Conservation (phyloP, 371 early-diverging fungal species). For the Rhizomucor miehei region DNA sequence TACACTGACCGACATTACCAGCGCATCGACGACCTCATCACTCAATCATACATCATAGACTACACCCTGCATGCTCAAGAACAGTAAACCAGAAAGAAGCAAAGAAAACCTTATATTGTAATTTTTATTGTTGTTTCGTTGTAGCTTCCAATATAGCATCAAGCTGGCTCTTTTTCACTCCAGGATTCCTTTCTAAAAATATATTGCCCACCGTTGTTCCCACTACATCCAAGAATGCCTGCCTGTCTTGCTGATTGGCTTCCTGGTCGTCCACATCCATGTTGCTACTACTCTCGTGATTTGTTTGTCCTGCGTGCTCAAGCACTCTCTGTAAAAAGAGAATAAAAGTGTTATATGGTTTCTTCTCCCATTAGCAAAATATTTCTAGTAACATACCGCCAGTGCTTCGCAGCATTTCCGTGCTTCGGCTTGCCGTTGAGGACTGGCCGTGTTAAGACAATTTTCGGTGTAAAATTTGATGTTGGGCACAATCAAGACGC, state of each 20-base stretch:
- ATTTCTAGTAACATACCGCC: conserved; percentile 12
- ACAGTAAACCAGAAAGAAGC: conserved; percentile 14
- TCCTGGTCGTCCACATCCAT: background rate
- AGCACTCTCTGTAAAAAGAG: background rate
- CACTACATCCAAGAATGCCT: background rate
- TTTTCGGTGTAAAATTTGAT: conserved; percentile 57
- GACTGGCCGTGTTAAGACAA: conserved; percentile 22
- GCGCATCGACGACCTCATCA: conserved; percentile 78
- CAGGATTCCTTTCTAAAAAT: conserved; percentile 4
- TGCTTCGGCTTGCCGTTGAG: conserved; percentile 30
- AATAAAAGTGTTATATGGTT: too few species aligned
- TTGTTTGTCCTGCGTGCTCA: background rate
- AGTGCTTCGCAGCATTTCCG: conserved; percentile 39
- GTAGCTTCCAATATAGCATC: conserved; percentile 6
- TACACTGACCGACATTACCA: conserved; percentile 92
- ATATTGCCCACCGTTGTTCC: conserved; percentile 3
- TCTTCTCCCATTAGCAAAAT: too few species aligned
- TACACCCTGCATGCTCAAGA: conserved; percentile 74
- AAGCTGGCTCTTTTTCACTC: conserved; percentile 1
- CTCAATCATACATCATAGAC: conserved; percentile 86
- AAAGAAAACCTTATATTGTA: background rate
- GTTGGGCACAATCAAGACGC: conserved; percentile 76
- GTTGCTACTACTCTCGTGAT: background rate
- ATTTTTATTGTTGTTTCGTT: conserved; percentile 5
- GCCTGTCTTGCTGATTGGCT: background rate